These are phyloP conservation scores for Pyricularia sp. DNA, from an alignment of 2,329 filamentous ascomycete genomes.

Conservation along the genomic window DNA sequence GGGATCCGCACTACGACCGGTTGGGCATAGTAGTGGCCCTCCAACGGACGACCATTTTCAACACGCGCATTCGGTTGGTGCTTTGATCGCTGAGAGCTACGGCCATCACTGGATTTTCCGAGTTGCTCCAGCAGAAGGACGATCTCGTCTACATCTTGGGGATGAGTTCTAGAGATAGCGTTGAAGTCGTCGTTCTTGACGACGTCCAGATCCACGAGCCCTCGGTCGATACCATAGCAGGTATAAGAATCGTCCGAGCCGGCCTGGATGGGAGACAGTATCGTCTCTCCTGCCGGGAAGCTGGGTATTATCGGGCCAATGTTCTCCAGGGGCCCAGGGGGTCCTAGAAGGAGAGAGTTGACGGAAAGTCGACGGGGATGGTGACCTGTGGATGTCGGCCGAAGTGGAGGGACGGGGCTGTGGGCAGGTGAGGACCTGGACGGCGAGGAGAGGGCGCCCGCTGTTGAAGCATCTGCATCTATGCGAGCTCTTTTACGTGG, in stretches of 20 bases:
- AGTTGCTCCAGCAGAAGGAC: neutral
- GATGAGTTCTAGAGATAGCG: conserved; percentile 39
- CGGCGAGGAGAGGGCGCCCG: neutral
- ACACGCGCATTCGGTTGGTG: neutral
- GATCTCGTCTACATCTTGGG: neutral
- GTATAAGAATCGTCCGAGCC: conserved; percentile 1
- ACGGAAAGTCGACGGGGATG: conserved; percentile 42
- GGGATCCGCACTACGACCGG: conserved; percentile 50
- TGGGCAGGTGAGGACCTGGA: neutral
- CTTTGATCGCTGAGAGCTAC: neutral
- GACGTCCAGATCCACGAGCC: conserved; percentile 55
- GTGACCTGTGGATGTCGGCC: conserved; percentile 3
- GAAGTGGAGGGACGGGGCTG: neutral
- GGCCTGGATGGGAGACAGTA: neutral
- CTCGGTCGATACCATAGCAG: conserved; percentile 57
- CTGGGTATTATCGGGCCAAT: neutral
- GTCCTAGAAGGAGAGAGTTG: conserved; percentile 47
- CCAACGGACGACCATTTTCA: conserved; percentile 24
- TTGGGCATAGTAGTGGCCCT: conserved; percentile 52
- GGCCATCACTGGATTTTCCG: neutral
- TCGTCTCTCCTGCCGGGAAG: neutral
- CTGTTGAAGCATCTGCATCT: neutral
- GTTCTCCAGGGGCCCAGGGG: conserved; percentile 21
- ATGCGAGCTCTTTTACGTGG: neutral
- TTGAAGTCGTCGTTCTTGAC: conserved; percentile 57